phyloP scores from a whole-genome alignment of 192 early-diverging fungal species.

The Diversispora epigaea region DNA sequence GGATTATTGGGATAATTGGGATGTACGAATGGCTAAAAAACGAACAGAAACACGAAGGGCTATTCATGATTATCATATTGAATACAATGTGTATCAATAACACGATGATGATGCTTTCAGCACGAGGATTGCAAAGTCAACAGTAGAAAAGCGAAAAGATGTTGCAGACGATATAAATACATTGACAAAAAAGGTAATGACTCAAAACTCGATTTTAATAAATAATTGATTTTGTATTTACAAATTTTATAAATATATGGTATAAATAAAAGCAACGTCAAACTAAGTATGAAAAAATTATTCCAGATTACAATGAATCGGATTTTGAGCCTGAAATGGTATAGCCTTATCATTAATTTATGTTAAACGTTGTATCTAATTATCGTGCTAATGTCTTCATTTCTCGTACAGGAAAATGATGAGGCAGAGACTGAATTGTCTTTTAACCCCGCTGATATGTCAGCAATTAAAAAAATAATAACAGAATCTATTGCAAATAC shows the following conservation, averaged over 20 bases:
- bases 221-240: too few relatives aligned
- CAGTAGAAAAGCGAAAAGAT: not conserved
- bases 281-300: constrained; percentile 19
- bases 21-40: constrained; percentile 10
- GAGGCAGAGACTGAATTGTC: constrained; percentile 1
- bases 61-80: constrained; percentile 12
- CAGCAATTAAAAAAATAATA: not conserved
- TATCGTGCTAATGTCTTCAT: constrained; percentile 10
- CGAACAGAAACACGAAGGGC: not conserved
- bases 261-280: not conserved
- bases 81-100: constrained; percentile 1
- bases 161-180: not conserved
- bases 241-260: too few relatives aligned
- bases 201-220: too few relatives aligned
- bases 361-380: constrained; percentile 1
- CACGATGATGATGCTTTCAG: not conserved
- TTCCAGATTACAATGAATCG: not conserved
- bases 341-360: not conserved
- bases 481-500: constrained; percentile 1
- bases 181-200: too few relatives aligned
- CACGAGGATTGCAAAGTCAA: constrained; percentile 11
- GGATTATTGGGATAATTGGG: not conserved
- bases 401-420: constrained; percentile 14
- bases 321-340: constrained; percentile 14
- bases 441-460: not conserved